phyloP scores from a whole-genome alignment of 306 rosid species.

The Quercus mongolica region DNA sequence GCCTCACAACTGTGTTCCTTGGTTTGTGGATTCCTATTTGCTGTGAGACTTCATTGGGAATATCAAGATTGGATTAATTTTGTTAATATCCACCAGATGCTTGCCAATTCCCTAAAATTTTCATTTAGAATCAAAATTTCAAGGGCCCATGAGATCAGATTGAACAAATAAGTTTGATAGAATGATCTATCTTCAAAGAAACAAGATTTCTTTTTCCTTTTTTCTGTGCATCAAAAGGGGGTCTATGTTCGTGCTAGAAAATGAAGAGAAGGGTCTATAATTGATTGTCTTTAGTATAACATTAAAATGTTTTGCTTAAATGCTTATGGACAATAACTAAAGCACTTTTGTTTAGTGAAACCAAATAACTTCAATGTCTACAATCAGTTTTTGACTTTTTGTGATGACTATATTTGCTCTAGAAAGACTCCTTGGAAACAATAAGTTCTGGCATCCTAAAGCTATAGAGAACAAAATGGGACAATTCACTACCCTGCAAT shows the following conservation, averaged over 20 bases:
- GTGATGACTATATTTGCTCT: background rate
- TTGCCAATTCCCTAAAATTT: conserved; percentile 11
- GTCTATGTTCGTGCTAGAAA: background rate
- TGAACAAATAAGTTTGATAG: background rate
- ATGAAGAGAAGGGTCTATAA: background rate
- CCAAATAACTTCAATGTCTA: background rate
- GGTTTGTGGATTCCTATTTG: no score
- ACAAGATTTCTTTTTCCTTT: background rate
- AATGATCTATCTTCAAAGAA: background rate
- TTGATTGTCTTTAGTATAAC: background rate
- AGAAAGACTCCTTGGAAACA: background rate
- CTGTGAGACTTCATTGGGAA: no score
- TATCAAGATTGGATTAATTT: background rate
- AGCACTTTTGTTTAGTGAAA: background rate
- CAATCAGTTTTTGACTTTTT: background rate
- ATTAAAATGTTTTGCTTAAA: background rate
- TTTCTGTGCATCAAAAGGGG: background rate
- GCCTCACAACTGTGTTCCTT: no score
- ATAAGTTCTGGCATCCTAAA: background rate
- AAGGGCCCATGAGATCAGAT: background rate
- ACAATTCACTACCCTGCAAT: background rate
- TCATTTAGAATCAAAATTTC: background rate
- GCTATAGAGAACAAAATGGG: background rate
- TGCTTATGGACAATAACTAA: background rate
- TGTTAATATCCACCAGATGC: background rate